Base-by-base conservation (phyloP, 345 rosid genomes). In the Nephelium lappaceum region DNA sequence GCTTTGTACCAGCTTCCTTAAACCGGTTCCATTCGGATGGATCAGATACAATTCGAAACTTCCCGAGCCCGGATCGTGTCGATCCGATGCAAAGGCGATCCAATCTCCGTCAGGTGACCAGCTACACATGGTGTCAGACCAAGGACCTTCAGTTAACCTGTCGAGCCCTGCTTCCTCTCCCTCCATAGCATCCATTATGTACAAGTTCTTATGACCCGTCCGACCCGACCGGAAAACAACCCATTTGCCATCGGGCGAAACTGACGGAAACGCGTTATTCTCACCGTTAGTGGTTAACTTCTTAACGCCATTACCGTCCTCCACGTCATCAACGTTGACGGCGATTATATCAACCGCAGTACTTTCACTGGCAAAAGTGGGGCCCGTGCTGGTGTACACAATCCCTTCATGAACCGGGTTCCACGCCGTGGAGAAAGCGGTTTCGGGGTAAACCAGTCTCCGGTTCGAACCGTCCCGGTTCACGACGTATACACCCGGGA, bases 401-500 rank as follows among this genome's bases (percentile, higher is more conserved):
- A 82, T 65, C 58, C 94, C 98, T 2, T 79, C 80, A 8, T 88
- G 90, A 75, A 87, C 89, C 23, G 93, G 95, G 82, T 93, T 86
- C 98, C 98, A 95, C 8, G 83, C 84, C 2, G 97, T 93, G 0
- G 93, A 84, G 80, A 95, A 95, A 27, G 98, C 89, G 76, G 72
- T 88, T 38, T 78, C 85, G 0, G 83, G 66, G 73, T 81, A 92
- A 55, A 91, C 91, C 83, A 84, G 62, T 1, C 88, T 84, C 74
- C 78, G 83, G 79, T 86, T 86, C 19, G 98, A 88, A 43, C 98
- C 98, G 66, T 95, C 98, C 23, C 78, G 85, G 82, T 93, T 82
- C 80, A 88, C 98, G 36, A 95, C 95, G n/a, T 85, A 88, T 10
- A 95, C 82, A 6, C 98, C 98, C 4, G 98, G 98, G 82, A 92